phyloP scores from a whole-genome alignment of 768 basidiomycete species.

The Hysterangium stoloniferum region DNA sequence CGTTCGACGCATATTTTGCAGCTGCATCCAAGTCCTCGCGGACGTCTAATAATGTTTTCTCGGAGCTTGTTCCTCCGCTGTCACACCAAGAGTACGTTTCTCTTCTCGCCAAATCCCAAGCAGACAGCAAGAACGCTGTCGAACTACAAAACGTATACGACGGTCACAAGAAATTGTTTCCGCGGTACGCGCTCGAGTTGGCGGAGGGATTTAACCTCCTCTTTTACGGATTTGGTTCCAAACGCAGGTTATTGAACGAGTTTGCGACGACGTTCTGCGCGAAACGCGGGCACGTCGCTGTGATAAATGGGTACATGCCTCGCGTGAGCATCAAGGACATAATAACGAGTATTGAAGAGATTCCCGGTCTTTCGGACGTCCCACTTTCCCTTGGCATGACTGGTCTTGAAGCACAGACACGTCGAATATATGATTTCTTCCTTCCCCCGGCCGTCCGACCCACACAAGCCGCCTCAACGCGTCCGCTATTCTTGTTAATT shows the following conservation, averaged over 20 bases:
- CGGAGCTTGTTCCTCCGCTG: conserved; percentile 62
- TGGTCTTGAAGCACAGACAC: conserved; percentile 53
- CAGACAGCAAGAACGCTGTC: conserved; percentile 24
- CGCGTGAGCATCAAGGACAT: conserved; percentile 62
- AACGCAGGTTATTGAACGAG: conserved; percentile 64
- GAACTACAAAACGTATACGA: conserved; percentile 13
- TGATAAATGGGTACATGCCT: conserved; percentile 74
- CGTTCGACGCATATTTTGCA: conserved; percentile 84
- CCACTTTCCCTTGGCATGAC: conserved; percentile 26
- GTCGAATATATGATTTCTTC: conserved; percentile 60
- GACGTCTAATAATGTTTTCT: conserved; percentile 78
- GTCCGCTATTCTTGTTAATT: conserved; percentile 66
- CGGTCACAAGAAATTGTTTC: conserved; percentile 30
- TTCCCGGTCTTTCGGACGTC: conserved; percentile 35
- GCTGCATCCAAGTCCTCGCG: conserved; percentile 51
- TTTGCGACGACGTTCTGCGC: conserved; percentile 56
- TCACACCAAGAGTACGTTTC: conserved; percentile 50
- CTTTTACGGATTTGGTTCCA: conserved; percentile 87
- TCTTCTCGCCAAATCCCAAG: conserved; percentile 11
- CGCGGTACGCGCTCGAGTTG: conserved; percentile 63
- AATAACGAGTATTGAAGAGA: conserved; percentile 46
- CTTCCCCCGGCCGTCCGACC: conserved; percentile 18
- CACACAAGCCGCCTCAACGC: conserved; percentile 23
- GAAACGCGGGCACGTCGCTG: conserved; percentile 59
- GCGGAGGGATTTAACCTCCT: conserved; percentile 80